Evolutionary conservation across 2,329 filamentous ascomycete genomes (phyloP).

Genomic region (Lizonia empirigonia): DNA sequence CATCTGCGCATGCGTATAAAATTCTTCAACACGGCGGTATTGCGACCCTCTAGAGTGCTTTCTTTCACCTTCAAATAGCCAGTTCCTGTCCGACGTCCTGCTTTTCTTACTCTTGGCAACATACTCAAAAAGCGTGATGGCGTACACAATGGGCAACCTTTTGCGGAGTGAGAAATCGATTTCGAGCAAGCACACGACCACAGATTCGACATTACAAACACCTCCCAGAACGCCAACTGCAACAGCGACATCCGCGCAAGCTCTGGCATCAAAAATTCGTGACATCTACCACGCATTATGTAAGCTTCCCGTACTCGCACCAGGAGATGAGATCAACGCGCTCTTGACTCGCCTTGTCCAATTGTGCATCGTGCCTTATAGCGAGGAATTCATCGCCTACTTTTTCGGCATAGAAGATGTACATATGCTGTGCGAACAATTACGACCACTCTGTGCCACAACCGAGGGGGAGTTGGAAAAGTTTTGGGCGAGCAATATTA

Average conservation of each 20-base stretch:
- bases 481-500: conserved; percentile 52
- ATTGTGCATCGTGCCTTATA: conserved; percentile 42
- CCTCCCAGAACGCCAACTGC: conserved; percentile 35
- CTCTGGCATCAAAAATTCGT: conserved; percentile 29
- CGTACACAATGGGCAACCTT: conserved; percentile 1
- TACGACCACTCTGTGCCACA: conserved; percentile 52
- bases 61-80: background rate
- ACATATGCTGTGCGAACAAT: conserved; percentile 41
- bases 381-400: conserved; percentile 24
- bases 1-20: conserved; percentile 2
- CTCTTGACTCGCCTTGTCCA: conserved; percentile 48
- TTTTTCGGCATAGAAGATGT: conserved; percentile 44
- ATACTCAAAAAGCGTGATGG: background rate
- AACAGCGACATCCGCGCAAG: conserved; percentile 22
- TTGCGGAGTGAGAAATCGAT: background rate
- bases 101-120: background rate
- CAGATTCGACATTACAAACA: conserved; percentile 7
- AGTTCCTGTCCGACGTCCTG: too few species aligned
- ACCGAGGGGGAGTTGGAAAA: conserved; percentile 55
- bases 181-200: background rate
- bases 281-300: conserved; percentile 25
- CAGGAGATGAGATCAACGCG: conserved; percentile 41
- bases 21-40: background rate
- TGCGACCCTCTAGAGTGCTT: background rate
- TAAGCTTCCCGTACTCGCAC: conserved; percentile 33